Evolutionary conservation across 495 filamentous ascomycete species (phyloP), one percentile per base, ranked within the genome.

Genomic region (Darksidea phi): DNA sequence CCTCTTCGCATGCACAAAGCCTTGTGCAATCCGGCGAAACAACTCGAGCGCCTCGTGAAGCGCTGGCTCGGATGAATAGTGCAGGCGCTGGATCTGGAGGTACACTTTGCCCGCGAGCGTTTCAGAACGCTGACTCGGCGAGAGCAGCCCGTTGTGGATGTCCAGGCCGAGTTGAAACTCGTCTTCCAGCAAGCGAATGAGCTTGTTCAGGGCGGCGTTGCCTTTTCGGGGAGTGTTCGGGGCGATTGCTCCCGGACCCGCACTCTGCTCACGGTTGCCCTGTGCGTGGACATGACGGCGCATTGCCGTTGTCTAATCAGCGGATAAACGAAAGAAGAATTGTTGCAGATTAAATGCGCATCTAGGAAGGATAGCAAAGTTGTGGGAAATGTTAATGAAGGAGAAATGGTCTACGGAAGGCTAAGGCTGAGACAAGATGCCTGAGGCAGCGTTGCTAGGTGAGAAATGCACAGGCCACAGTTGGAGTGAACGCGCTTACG

Each of bases 391-490:
- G 41, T 3, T 43, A 13, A 20, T 15, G 24, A 6, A 25, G 28
- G 52, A 28, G n/a, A 36, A 23, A 34, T 48, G 45, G 24, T 25
- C 24, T 6, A 53, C 47, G 57, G 10, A 10, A 36, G 38, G 38
- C 15, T 28, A 53, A 41, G 48, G 34, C 23, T 50, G 56, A 59
- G 32, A 51, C 45, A 54, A 32, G 59, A 51, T 63, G 43, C 59
- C 59, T 63, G 21, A 63, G 59, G 59, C 59, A 7, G 59, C 28
- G 51, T 55, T 63, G 52, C 52, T 20, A 24, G 4, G 58, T 24
- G 34, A 26, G 20, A n/a, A 38, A 17, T 2, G 36, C 13, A 32
- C 26, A 6, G 15, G 50, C 28, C 28, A 32, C 28, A 32, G 3
- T 32, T 32, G 28, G 28, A 3, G 28, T 10, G 4, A 32, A 32